Base-by-base conservation (phyloP, 202 grass and related monocot species). In the Dendrocalamus latiflorus region DNA sequence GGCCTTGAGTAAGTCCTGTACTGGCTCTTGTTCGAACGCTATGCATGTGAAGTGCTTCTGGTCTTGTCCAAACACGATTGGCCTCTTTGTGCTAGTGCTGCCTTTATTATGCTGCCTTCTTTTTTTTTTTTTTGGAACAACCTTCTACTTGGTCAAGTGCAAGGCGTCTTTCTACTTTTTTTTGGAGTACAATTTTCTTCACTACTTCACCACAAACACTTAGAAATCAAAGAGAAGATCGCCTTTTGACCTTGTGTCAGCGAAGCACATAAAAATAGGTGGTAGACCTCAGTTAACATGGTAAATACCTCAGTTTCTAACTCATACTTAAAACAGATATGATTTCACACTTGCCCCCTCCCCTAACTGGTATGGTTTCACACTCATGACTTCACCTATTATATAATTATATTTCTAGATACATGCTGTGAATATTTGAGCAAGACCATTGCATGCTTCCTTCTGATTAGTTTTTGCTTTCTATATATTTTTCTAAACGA, bases 41-140 rank as follows among this genome's bases (percentile, higher is more conserved):
- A 14, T 45, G 21, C 42, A 45, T 80, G 75, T 80, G 60, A 69
- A 80, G 50, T 59, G 45, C 13, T 81, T 38, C 21, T 74, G 20
- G 1, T 25, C 42, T 59, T 41, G 18, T 1, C 15, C 20, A 43
- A 70, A 44, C 51, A 44, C 5, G 5, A 26, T 49, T 49, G 43
- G 17, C 6, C 14, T 49, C 68, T 70, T 9, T 70, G 21, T 47
- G 41, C 39, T 68, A 22, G 21, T 24, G n/a, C 38, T 43, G 65
- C 37, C 39, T n/a, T 68, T 68, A 3, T n/a, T 21, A 68, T 44
- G 11, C 0, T 22, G n/a, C 39, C 39, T 44, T 68, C 63, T 65
- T 41, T 1, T 10, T 42, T 42, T 42, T 43, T 10, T 41, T 41
- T 5, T 5, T 5, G 14, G 49, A 55, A 2, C 20, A 55, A 21